These are phyloP conservation scores for Phytophthora aleatoria DNA, from an alignment of 352 stramenopile species.

Conservation along the genomic window DNA sequence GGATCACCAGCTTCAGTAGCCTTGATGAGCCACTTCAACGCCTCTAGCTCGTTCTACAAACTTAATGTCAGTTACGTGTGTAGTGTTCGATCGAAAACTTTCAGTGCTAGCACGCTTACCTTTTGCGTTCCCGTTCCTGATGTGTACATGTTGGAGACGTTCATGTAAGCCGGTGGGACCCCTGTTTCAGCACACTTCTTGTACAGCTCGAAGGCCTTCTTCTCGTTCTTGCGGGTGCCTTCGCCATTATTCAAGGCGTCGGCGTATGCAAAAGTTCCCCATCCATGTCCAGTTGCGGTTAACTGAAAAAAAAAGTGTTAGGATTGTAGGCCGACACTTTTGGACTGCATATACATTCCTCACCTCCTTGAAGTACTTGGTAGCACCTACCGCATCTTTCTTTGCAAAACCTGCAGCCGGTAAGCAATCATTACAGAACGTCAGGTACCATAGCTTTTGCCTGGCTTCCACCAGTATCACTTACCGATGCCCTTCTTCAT, in stretches of 20 bases:
- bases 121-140: constrained; percentile 72
- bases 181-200: constrained; percentile 62
- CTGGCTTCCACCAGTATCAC: constrained; percentile 2
- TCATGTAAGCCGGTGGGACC: constrained; percentile 78
- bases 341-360: background rate
- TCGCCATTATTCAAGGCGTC: constrained; percentile 79
- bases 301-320: constrained; percentile 40
- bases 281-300: constrained; percentile 60
- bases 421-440: background rate
- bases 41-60: constrained; percentile 66
- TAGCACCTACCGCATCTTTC: constrained; percentile 54
- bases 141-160: constrained; percentile 86
- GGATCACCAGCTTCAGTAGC: constrained; percentile 77
- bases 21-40: constrained; percentile 75
- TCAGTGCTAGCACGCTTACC: constrained; percentile 26
- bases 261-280: constrained; percentile 83
- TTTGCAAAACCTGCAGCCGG: constrained; percentile 51
- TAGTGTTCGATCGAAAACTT: background rate
- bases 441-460: background rate
- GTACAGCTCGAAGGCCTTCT: constrained; percentile 84
- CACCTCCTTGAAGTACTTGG: constrained; percentile 81
- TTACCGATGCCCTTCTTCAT: constrained; percentile 80
- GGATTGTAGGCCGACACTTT: no score
- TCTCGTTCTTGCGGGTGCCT: constrained; percentile 70
- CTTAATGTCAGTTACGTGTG: background rate